Conservation (phyloP, 345 rosid species). For the Eucalyptus tenuipes region DNA sequence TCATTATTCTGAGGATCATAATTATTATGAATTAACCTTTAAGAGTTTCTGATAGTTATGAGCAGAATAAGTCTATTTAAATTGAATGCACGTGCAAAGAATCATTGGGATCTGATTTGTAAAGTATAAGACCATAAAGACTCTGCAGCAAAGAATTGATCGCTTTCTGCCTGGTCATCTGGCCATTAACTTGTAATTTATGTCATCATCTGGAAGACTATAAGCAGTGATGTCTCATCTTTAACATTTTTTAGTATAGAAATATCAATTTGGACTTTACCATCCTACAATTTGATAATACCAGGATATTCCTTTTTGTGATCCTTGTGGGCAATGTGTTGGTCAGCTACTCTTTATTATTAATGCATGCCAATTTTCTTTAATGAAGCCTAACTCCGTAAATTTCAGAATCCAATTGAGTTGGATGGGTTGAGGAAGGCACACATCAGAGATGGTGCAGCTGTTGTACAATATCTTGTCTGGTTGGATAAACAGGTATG, state of each 20-base stretch:
- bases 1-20: not conserved
- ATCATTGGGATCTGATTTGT: not conserved
- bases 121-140: not conserved
- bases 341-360: not conserved
- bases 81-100: not conserved
- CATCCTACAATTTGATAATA: not conserved
- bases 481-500: slow-evolving; percentile 88
- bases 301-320: not conserved
- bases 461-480: slow-evolving; percentile 87
- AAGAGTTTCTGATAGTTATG: not conserved
- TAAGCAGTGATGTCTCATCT: not conserved
- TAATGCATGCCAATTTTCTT: not conserved
- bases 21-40: not conserved
- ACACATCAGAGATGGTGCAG: slow-evolving; percentile 95
- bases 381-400: not conserved
- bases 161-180: not conserved
- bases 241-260: not conserved
- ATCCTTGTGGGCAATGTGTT: not conserved
- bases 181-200: not conserved
- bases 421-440: slow-evolving; percentile 78
- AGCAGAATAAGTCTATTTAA: not conserved
- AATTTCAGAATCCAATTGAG: slow-evolving; percentile 70
- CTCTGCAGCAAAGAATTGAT: not conserved
- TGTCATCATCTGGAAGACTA: not conserved
- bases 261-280: not conserved